These are phyloP conservation scores for Wickerhamiella brachini DNA, from an alignment of 805 yeast genomes.

Conservation along the genomic window DNA sequence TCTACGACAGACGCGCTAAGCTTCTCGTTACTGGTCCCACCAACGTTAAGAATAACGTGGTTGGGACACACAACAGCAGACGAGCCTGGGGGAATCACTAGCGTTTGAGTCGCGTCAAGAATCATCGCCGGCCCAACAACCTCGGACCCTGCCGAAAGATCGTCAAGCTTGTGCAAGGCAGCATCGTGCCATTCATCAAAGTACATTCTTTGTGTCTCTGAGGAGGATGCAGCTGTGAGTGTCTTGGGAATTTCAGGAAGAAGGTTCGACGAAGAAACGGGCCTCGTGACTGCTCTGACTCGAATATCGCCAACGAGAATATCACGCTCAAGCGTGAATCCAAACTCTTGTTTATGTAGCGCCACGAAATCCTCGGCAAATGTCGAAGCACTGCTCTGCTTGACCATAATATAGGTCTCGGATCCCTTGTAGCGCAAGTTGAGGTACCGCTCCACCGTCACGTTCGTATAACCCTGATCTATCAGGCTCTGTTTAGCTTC, in stretches of 20 bases:
- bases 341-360: slow-evolving; percentile 57
- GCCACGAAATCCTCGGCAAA: slow-evolving; percentile 33
- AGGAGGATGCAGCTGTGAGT: slow-evolving; percentile 17
- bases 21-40: slow-evolving; percentile 8
- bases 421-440: slow-evolving; percentile 79
- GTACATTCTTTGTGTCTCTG: slow-evolving; percentile 33
- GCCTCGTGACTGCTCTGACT: slow-evolving; percentile 37
- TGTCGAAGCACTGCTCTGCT: not conserved
- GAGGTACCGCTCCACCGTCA: slow-evolving; percentile 48
- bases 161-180: slow-evolving; percentile 42
- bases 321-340: slow-evolving; percentile 47
- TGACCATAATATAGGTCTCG: slow-evolving; percentile 75
- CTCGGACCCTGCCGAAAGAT: slow-evolving; percentile 37
- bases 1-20: slow-evolving; percentile 31
- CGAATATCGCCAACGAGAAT: slow-evolving; percentile 61
- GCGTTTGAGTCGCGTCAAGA: slow-evolving; percentile 71
- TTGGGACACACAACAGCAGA: slow-evolving; percentile 41
- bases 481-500: slow-evolving; percentile 31
- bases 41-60: slow-evolving; percentile 42
- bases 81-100: slow-evolving; percentile 51
- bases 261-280: not conserved
- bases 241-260: slow-evolving; percentile 3
- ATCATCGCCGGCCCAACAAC: slow-evolving; percentile 62
- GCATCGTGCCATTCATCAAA: slow-evolving; percentile 43
- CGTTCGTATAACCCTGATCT: slow-evolving; percentile 40